Percentiles rank a stretch among this genome's conserved stretches.
These are phyloP conservation scores for Phytomonas sp. DNA, from an alignment of 208 protist species.

Conservation along the genomic window DNA sequence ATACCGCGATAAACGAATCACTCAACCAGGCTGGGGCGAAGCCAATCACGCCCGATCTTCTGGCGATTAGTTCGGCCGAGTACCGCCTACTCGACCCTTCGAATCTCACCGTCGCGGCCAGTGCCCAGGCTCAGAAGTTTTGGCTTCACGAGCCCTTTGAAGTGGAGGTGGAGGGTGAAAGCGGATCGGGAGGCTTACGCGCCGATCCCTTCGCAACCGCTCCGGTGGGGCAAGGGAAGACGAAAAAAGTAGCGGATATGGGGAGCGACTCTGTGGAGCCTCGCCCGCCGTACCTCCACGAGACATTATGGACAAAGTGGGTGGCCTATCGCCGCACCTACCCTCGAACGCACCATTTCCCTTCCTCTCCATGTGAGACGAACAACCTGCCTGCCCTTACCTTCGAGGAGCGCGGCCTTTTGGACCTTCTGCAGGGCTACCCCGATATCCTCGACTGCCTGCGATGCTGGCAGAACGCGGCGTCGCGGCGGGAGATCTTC, in stretches of 20 bases:
- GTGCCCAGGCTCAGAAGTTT: constrained; percentile 29
- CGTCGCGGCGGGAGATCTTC: constrained; percentile 59
- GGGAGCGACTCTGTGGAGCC: constrained; percentile 1
- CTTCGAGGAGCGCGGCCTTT: constrained; percentile 54
- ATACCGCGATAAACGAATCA: constrained; percentile 20
- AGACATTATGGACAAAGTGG: constrained; percentile 67
- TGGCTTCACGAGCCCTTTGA: constrained; percentile 54
- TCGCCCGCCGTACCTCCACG: constrained; percentile 51
- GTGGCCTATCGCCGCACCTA: constrained; percentile 25
- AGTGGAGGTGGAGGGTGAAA: background rate
- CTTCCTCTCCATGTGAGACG: background rate
- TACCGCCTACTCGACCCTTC: constrained; percentile 28
- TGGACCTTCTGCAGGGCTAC: constrained; percentile 74
- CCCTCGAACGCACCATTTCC: background rate
- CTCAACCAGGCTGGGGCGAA: constrained; percentile 14
- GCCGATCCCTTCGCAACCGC: background rate
- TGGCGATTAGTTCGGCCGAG: constrained; percentile 34
- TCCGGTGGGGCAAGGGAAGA: constrained; percentile 9
- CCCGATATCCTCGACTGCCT: constrained; percentile 66
- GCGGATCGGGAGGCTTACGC: background rate
- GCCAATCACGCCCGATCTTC: constrained; percentile 17
- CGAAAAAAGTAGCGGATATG: background rate
- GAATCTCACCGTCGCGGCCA: constrained; percentile 50
- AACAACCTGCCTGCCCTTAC: constrained; percentile 31
- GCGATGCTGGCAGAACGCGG: constrained; percentile 66